Evolutionary conservation across 257 asterid species (phyloP).

Genomic region (Nyctanthes arbortristis): DNA sequence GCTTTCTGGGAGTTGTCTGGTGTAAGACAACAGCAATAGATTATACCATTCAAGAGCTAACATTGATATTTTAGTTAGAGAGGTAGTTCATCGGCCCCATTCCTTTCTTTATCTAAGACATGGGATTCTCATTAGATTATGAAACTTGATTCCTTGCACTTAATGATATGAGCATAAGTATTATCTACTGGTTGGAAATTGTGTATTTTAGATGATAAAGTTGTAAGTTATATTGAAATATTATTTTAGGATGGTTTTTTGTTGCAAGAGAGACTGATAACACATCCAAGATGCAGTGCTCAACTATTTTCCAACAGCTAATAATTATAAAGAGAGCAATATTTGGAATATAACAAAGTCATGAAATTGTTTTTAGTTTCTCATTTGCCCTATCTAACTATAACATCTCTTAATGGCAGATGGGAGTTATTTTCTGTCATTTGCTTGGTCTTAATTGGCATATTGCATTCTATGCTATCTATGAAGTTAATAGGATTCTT

Average conservation of each 20-base stretch:
- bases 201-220: neutral
- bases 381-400: constrained; percentile 2
- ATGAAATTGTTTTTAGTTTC: neutral
- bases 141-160: neutral
- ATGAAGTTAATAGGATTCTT: constrained; percentile 10
- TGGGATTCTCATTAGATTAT: neutral
- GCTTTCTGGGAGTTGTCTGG: constrained; percentile 3
- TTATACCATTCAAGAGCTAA: neutral
- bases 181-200: neutral
- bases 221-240: neutral
- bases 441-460: neutral
- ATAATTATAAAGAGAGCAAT: neutral
- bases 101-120: constrained; percentile 3
- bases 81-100: neutral
- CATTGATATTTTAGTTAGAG: neutral
- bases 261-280: neutral
- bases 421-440: neutral
- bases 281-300: constrained; percentile 10
- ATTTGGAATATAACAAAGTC: neutral
- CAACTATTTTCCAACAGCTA: neutral
- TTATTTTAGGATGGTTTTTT: neutral
- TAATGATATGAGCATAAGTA: neutral
- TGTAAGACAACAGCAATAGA: neutral
- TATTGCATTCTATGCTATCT: neutral
- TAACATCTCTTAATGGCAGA: neutral